These are phyloP conservation scores for Alliaria petiolata DNA, from an alignment of 345 rosid species.

Conservation along the genomic window DNA sequence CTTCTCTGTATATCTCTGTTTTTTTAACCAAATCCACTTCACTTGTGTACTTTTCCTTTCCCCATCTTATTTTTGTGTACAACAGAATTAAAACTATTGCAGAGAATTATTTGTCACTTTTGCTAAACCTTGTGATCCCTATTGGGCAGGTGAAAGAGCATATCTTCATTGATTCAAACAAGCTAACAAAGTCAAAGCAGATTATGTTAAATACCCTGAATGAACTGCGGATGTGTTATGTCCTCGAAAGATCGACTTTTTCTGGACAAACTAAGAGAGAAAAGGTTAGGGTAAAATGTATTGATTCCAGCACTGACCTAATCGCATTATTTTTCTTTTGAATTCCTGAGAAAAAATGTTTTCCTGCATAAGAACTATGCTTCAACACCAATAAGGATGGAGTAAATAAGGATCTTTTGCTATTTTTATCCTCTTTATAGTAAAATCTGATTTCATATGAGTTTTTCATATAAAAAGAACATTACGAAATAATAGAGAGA, in stretches of 20 bases:
- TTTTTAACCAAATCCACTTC: background rate
- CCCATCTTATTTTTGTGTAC: background rate
- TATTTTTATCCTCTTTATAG: background rate
- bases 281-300: slow-evolving; percentile 48
- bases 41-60: background rate
- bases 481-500: background rate
- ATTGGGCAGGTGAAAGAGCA: slow-evolving; percentile 65
- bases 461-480: background rate
- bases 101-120: background rate
- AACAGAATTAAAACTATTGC: background rate
- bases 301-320: background rate
- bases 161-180: slow-evolving; percentile 67
- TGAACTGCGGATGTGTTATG: slow-evolving; percentile 75
- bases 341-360: background rate
- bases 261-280: slow-evolving; percentile 49
- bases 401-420: background rate
- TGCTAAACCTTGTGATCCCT: slow-evolving; percentile 15
- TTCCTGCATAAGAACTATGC: slow-evolving; percentile 1
- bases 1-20: slow-evolving; percentile 1
- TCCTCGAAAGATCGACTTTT: slow-evolving; percentile 52
- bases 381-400: slow-evolving; percentile 7
- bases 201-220: slow-evolving; percentile 73
- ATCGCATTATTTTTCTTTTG: slow-evolving; percentile 5
- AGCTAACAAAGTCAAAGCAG: slow-evolving; percentile 81
- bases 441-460: background rate